These are phyloP conservation scores for Nigrospora oryzae DNA, from an alignment of 2,329 filamentous ascomycete species.

Conservation along the genomic window DNA sequence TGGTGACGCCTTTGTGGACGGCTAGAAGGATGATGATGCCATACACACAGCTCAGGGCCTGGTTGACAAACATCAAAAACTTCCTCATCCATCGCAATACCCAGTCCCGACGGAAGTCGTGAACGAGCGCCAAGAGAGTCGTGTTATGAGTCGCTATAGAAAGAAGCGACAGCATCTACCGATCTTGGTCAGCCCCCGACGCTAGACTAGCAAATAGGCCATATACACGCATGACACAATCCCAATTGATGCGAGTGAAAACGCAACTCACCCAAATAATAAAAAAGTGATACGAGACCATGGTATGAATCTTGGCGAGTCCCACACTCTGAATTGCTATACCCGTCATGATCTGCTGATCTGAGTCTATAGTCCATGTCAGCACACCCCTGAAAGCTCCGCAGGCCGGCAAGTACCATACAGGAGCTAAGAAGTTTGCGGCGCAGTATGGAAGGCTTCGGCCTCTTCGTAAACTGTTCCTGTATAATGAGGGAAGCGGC, in stretches of 20 bases:
- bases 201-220: not conserved
- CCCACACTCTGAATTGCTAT: constrained; percentile 61
- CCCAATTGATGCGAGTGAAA: not conserved
- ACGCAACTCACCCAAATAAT: constrained; percentile 39
- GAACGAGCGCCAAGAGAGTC: constrained; percentile 54
- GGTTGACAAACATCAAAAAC: constrained; percentile 57
- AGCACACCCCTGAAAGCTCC: no score
- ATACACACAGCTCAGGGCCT: constrained; percentile 47
- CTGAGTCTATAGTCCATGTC: constrained; percentile 40
- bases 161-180: constrained; percentile 50
- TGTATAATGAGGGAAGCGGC: constrained; percentile 48
- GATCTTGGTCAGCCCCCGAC: not conserved
- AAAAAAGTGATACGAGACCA: constrained; percentile 64
- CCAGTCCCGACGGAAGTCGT: constrained; percentile 59
- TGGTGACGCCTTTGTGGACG: constrained; percentile 40
- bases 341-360: constrained; percentile 61
- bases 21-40: constrained; percentile 48
- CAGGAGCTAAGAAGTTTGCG: constrained; percentile 50
- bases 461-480: constrained; percentile 27
- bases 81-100: constrained; percentile 59
- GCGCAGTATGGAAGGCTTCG: constrained; percentile 40
- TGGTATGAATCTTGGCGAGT: constrained; percentile 46
- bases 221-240: no score
- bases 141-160: constrained; percentile 59
- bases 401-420: not conserved